phyloP scores from a whole-genome alignment of 2,329 filamentous ascomycete species.

The Rhinocladiella mackenziei region DNA sequence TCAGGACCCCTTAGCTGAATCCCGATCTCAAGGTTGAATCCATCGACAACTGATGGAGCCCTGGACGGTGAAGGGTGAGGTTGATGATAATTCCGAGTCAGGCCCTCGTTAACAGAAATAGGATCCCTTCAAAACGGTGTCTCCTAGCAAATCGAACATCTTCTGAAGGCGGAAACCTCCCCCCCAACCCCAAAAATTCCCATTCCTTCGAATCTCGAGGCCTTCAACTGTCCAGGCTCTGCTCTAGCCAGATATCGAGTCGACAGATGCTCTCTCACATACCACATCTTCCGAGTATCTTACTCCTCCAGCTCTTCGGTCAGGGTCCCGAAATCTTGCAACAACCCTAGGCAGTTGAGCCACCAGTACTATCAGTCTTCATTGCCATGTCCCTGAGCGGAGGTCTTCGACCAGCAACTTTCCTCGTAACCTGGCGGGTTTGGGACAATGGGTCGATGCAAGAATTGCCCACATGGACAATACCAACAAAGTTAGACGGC shows the following conservation, averaged over 20 bases:
- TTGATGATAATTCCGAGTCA: not conserved
- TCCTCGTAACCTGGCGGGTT: constrained; percentile 16
- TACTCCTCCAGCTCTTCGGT: constrained; percentile 15
- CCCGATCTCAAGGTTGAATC: constrained; percentile 2
- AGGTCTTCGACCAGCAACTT: constrained; percentile 28
- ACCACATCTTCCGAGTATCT: constrained; percentile 22
- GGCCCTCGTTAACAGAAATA: constrained; percentile 3
- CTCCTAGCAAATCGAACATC: constrained; percentile 18
- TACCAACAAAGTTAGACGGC: constrained; percentile 21
- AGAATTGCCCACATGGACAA: constrained; percentile 28
- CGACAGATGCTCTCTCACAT: constrained; percentile 16
- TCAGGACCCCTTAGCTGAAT: constrained; percentile 6
- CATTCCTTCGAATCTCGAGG: constrained; percentile 17
- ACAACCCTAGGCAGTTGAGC: constrained; percentile 20
- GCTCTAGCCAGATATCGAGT: constrained; percentile 23
- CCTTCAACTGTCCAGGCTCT: constrained; percentile 20
- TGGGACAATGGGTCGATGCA: constrained; percentile 23
- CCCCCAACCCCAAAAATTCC: constrained; percentile 11
- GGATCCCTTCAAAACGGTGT: constrained; percentile 13
- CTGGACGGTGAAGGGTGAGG: constrained; percentile 14
- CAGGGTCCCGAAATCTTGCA: constrained; percentile 1
- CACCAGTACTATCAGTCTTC: constrained; percentile 25
- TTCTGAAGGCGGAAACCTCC: constrained; percentile 19
- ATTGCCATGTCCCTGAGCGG: constrained; percentile 24
- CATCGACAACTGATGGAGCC: constrained; percentile 12